These are phyloP conservation scores for Malania oleifera DNA, from an alignment of 164 flowering plant genomes.

Conservation along the genomic window DNA sequence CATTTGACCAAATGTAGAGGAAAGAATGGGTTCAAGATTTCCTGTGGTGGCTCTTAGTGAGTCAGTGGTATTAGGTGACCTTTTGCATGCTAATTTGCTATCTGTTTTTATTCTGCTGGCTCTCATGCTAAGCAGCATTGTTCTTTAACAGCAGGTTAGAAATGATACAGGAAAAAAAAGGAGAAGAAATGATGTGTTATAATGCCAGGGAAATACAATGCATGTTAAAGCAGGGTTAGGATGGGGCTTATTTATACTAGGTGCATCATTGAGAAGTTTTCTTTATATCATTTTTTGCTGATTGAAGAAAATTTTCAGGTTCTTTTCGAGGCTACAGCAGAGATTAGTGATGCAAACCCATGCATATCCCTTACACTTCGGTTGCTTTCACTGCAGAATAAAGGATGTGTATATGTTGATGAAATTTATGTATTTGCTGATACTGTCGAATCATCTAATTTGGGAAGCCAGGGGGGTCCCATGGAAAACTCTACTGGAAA, in stretches of 20 bases:
- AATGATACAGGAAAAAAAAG: too few species aligned
- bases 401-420: conserved; percentile 48
- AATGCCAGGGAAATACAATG: too few species aligned
- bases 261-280: neutral
- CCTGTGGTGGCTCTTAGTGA: too few species aligned
- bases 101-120: too few species aligned
- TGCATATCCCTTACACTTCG: conserved; percentile 65
- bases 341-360: conserved; percentile 66
- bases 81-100: too few species aligned
- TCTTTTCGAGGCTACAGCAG: conserved; percentile 84
- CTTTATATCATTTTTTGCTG: neutral
- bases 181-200: too few species aligned
- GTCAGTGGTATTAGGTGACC: too few species aligned
- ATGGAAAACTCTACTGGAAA: conserved; percentile 37
- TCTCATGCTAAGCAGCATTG: neutral
- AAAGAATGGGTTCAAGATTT: too few species aligned
- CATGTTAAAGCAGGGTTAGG: too few species aligned
- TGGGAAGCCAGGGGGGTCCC: conserved; percentile 23
- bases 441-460: conserved; percentile 39
- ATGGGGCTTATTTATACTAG: neutral
- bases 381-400: conserved; percentile 67
- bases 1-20: too few species aligned
- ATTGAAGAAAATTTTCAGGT: conserved; percentile 37
- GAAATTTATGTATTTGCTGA: conserved; percentile 81
- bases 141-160: too few species aligned